phyloP scores from a whole-genome alignment of 2,329 filamentous ascomycete genomes.

The Fonsecaea nubica region DNA sequence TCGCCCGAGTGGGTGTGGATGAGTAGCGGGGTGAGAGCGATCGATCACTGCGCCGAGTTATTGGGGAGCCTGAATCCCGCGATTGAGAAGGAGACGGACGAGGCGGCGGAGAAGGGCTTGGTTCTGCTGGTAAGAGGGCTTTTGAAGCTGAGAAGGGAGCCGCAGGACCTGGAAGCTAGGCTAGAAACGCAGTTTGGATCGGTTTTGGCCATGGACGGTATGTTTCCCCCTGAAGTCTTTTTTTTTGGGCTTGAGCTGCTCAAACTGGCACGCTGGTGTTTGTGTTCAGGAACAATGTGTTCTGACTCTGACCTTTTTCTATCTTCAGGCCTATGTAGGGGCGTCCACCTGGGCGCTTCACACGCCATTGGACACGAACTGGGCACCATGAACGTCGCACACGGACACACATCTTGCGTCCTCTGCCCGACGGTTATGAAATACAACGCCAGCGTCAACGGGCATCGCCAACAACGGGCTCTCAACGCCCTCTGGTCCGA shows the following conservation, averaged over 20 bases:
- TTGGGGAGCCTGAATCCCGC: constrained; percentile 36
- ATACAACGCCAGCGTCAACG: constrained; percentile 25
- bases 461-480: constrained; percentile 22
- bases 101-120: constrained; percentile 39
- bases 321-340: constrained; percentile 18
- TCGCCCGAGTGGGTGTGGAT: constrained; percentile 42
- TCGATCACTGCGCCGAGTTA: constrained; percentile 44
- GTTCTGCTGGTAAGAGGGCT: constrained; percentile 40
- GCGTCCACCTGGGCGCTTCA: constrained; percentile 24
- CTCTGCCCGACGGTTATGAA: constrained; percentile 26
- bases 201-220: constrained; percentile 24
- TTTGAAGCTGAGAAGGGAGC: constrained; percentile 39
- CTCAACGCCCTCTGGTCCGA: constrained; percentile 29
- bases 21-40: constrained; percentile 41
- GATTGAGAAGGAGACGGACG: constrained; percentile 26
- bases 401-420: constrained; percentile 25
- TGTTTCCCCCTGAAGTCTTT: background rate
- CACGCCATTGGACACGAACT: constrained; percentile 26
- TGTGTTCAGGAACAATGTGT: too few relatives aligned
- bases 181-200: constrained; percentile 40
- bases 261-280: too few relatives aligned
- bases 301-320: too few relatives aligned
- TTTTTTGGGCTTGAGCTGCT: too few relatives aligned
- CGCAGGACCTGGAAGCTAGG: constrained; percentile 37
- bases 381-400: constrained; percentile 26